These are phyloP conservation scores for Lablab purpureus DNA, from an alignment of 306 rosid genomes.

Conservation along the genomic window DNA sequence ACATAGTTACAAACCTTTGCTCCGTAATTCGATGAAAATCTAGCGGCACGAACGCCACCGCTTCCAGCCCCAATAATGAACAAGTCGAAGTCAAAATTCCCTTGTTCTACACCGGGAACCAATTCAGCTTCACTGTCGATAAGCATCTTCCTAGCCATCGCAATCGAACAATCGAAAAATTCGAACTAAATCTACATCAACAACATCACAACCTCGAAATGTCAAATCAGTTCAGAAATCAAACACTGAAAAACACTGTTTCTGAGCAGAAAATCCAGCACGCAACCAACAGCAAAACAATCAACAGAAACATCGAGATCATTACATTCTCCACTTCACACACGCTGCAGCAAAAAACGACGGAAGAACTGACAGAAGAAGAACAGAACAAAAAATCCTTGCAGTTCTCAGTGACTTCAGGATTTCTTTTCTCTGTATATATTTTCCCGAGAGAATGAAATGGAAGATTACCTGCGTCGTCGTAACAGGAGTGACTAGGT, in stretches of 20 bases:
- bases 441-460: background rate
- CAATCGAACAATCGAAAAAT: slow-evolving; percentile 38
- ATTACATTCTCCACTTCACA: background rate
- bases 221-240: slow-evolving; percentile 9
- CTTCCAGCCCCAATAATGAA: slow-evolving; percentile 97
- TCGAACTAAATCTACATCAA: slow-evolving; percentile 37
- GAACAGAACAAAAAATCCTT: background rate
- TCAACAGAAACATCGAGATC: background rate
- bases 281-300: background rate
- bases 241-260: slow-evolving; percentile 12
- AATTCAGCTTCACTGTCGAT: slow-evolving; percentile 70
- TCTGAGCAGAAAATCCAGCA: background rate
- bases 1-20: slow-evolving; percentile 69
- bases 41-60: slow-evolving; percentile 96
- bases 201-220: slow-evolving; percentile 28
- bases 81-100: slow-evolving; percentile 76
- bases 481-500: background rate
- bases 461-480: slow-evolving; percentile 24
- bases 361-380: background rate
- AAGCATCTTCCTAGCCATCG: slow-evolving; percentile 93
- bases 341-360: background rate
- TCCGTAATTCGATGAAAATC: slow-evolving; percentile 84
- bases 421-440: background rate
- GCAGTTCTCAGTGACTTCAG: background rate
- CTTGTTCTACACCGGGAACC: slow-evolving; percentile 56